These are phyloP conservation scores for Aristolochia fimbriata DNA, from an alignment of 164 flowering plant genomes.

Conservation along the genomic window DNA sequence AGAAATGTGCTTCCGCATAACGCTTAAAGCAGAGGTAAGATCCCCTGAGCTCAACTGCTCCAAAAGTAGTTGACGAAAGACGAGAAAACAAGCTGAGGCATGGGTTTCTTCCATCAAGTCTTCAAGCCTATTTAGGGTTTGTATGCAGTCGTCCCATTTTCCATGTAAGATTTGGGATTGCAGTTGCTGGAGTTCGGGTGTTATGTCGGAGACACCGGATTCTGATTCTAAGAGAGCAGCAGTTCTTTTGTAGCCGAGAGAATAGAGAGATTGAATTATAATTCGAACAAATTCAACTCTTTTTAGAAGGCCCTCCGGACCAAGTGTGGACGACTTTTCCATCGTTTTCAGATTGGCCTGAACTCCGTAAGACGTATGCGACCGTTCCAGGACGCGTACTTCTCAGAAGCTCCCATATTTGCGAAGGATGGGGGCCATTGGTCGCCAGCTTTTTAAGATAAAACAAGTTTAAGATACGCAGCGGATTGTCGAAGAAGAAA, in stretches of 20 bases:
- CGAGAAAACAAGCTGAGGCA: slow-evolving; percentile 43
- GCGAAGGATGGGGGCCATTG: no score
- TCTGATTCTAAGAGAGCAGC: slow-evolving; percentile 67
- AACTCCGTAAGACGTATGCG: no score
- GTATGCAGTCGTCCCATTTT: slow-evolving; percentile 56
- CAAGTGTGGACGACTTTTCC: slow-evolving; percentile 29
- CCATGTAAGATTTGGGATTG: slow-evolving; percentile 43
- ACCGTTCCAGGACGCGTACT: no score
- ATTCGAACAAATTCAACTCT: slow-evolving; percentile 59
- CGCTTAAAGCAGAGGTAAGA: slow-evolving; percentile 36
- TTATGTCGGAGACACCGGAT: slow-evolving; percentile 40
- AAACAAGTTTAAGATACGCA: no score
- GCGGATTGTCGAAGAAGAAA: no score
- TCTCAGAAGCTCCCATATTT: no score
- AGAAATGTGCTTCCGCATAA: slow-evolving; percentile 41
- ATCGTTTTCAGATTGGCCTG: slow-evolving; percentile 8
- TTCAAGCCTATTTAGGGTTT: slow-evolving; percentile 24
- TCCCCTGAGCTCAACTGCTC: slow-evolving; percentile 51
- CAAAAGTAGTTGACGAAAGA: slow-evolving; percentile 44
- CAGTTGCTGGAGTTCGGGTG: slow-evolving; percentile 27
- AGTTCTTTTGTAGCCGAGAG: slow-evolving; percentile 60
- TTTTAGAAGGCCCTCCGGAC: slow-evolving; percentile 50
- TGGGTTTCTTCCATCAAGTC: slow-evolving; percentile 37
- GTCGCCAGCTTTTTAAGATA: no score
- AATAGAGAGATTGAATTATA: slow-evolving; percentile 52